phyloP scores from a whole-genome alignment of 139 green algal species.

The Tetraselmis chui region DNA sequence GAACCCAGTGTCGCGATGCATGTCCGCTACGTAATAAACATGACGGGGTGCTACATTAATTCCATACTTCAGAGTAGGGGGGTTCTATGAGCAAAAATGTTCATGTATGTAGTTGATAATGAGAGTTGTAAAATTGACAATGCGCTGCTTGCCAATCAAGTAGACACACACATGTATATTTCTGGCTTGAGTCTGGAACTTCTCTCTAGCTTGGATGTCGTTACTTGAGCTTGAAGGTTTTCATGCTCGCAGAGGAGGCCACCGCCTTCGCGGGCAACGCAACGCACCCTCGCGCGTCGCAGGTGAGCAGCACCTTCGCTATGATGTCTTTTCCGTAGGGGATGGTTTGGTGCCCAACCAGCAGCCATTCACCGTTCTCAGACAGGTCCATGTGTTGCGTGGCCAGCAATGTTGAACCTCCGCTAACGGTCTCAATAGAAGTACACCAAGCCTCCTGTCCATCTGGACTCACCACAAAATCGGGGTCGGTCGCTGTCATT shows the following conservation, averaged over 20 bases:
- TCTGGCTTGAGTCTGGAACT: too few relatives aligned
- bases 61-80: too few relatives aligned
- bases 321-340: slow-evolving; percentile 24
- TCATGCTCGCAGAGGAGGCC: background rate
- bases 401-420: slow-evolving; percentile 16
- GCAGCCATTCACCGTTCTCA: slow-evolving; percentile 1
- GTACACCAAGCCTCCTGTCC: slow-evolving; percentile 4
- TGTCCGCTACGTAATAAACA: too few relatives aligned
- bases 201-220: too few relatives aligned
- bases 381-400: slow-evolving; percentile 15
- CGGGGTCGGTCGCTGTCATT: slow-evolving; percentile 9
- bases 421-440: slow-evolving; percentile 13
- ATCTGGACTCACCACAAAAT: slow-evolving; percentile 8
- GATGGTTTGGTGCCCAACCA: slow-evolving; percentile 14
- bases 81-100: too few relatives aligned
- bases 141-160: too few relatives aligned
- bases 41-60: too few relatives aligned
- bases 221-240: background rate
- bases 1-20: too few relatives aligned
- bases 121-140: too few relatives aligned
- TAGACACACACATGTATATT: too few relatives aligned
- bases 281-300: slow-evolving; percentile 18
- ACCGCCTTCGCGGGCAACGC: slow-evolving; percentile 14
- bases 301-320: slow-evolving; percentile 15
- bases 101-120: too few relatives aligned